phyloP scores from a whole-genome alignment of 164 flowering plant genomes.

The Warburgia ugandensis region DNA sequence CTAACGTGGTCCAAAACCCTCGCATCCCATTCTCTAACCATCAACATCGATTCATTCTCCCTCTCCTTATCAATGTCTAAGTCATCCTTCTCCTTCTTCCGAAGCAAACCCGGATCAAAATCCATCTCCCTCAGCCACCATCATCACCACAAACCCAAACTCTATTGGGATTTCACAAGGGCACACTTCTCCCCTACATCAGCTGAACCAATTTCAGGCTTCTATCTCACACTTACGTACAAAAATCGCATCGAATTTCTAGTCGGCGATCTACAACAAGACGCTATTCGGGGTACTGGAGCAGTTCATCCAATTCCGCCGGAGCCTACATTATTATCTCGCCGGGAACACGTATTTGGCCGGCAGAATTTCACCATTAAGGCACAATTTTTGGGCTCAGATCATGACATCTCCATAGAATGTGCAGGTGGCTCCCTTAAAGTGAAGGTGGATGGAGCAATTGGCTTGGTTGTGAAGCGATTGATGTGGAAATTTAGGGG shows the following conservation, averaged over 20 bases:
- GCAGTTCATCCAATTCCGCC: background rate
- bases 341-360: conserved; percentile 74
- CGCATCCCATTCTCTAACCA: conserved; percentile 46
- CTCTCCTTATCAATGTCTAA: conserved; percentile 43
- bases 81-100: conserved; percentile 36
- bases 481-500: conserved; percentile 77
- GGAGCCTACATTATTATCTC: conserved; percentile 35
- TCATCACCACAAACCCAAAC: conserved; percentile 27
- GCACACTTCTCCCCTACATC: conserved; percentile 40
- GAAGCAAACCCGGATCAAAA: conserved; percentile 38
- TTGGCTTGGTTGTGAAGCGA: conserved; percentile 42
- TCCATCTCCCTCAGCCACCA: conserved; percentile 27
- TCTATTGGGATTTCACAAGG: conserved; percentile 55
- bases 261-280: conserved; percentile 43
- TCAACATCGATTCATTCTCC: conserved; percentile 43
- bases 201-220: conserved; percentile 53
- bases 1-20: conserved; percentile 61
- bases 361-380: conserved; percentile 34
- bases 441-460: conserved; percentile 49
- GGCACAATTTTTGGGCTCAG: conserved; percentile 40
- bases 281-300: conserved; percentile 26
- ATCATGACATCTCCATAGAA: conserved; percentile 50
- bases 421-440: conserved; percentile 39
- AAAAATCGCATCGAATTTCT: conserved; percentile 37
- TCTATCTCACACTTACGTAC: conserved; percentile 43